Conservation (phyloP, 2,329 filamentous ascomycete genomes). For the Ceratocystiopsis brevicomis region DNA sequence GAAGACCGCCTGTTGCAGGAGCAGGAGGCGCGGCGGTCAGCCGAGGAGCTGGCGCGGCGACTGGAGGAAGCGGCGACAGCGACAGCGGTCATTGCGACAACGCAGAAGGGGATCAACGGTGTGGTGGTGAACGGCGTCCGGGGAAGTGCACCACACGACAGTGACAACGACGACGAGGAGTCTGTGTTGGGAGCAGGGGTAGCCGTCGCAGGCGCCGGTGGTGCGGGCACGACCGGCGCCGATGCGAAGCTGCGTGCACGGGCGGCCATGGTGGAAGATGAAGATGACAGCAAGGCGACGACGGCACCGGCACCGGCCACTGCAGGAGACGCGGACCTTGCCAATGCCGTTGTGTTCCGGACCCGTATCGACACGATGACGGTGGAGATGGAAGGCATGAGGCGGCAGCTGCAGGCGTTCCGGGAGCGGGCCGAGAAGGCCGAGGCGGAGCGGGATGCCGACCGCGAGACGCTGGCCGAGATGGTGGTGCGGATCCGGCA, state of each 20-base stretch:
- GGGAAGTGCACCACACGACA: background rate
- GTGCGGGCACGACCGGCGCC: too few species aligned
- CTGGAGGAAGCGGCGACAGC: constrained; percentile 35
- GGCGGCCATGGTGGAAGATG: background rate
- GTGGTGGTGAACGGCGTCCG: too few species aligned
- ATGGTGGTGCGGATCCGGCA: constrained; percentile 70
- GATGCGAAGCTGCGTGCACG: too few species aligned
- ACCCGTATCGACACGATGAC: constrained; percentile 58
- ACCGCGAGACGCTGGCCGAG: constrained; percentile 59
- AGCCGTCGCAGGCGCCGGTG: too few species aligned
- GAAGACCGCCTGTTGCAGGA: constrained; percentile 65
- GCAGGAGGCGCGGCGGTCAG: constrained; percentile 59
- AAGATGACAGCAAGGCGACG: background rate
- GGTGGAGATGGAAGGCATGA: constrained; percentile 63
- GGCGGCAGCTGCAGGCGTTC: constrained; percentile 60
- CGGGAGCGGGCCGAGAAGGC: constrained; percentile 61
- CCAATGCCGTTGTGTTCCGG: constrained; percentile 27
- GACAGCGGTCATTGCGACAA: background rate
- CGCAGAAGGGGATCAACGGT: too few species aligned
- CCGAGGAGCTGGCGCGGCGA: constrained; percentile 62
- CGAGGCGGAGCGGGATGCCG: constrained; percentile 55
- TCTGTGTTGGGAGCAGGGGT: too few species aligned
- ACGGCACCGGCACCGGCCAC: background rate
- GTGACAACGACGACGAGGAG: too few species aligned
- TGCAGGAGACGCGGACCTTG: background rate